These are phyloP conservation scores for Capsicum baccatum DNA, from an alignment of 257 asterid genomes.

Conservation along the genomic window DNA sequence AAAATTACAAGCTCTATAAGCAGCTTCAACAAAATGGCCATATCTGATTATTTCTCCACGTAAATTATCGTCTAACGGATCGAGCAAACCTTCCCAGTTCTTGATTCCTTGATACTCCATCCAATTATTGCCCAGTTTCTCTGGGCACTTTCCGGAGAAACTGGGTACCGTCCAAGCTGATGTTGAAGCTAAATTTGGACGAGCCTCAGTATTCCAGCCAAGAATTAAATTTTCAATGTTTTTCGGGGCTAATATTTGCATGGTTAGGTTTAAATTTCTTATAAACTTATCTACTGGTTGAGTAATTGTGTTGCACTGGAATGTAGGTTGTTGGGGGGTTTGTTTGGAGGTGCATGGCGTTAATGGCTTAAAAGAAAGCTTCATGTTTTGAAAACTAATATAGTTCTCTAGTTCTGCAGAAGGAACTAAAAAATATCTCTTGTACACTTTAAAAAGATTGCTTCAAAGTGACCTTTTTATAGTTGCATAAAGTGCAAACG, in stretches of 20 bases:
- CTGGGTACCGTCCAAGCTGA: slow-evolving; percentile 29
- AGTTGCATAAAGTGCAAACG: slow-evolving; percentile 35
- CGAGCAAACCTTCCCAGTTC: slow-evolving; percentile 83
- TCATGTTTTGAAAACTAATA: slow-evolving; percentile 43
- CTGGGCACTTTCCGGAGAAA: not conserved
- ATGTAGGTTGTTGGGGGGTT: slow-evolving; percentile 26
- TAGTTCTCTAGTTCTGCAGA: not conserved
- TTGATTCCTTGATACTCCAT: slow-evolving; percentile 74
- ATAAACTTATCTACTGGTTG: slow-evolving; percentile 26
- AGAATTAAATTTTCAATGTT: slow-evolving; percentile 21
- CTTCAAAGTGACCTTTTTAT: slow-evolving; percentile 42
- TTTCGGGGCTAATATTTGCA: slow-evolving; percentile 30
- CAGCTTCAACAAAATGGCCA: slow-evolving; percentile 74
- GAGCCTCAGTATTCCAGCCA: not conserved
- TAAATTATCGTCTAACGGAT: slow-evolving; percentile 73
- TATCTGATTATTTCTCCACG: slow-evolving; percentile 76
- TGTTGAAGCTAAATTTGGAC: not conserved
- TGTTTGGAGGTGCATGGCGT: slow-evolving; percentile 49
- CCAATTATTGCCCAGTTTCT: slow-evolving; percentile 46
- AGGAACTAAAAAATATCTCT: not conserved
- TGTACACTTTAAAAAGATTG: not conserved
- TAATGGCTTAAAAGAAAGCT: slow-evolving; percentile 41
- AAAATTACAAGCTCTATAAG: slow-evolving; percentile 66
- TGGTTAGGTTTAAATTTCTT: slow-evolving; percentile 28
- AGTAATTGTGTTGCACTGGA: slow-evolving; percentile 29